Base-by-base conservation (phyloP, 495 filamentous ascomycete species). In the Xylaria curta region DNA sequence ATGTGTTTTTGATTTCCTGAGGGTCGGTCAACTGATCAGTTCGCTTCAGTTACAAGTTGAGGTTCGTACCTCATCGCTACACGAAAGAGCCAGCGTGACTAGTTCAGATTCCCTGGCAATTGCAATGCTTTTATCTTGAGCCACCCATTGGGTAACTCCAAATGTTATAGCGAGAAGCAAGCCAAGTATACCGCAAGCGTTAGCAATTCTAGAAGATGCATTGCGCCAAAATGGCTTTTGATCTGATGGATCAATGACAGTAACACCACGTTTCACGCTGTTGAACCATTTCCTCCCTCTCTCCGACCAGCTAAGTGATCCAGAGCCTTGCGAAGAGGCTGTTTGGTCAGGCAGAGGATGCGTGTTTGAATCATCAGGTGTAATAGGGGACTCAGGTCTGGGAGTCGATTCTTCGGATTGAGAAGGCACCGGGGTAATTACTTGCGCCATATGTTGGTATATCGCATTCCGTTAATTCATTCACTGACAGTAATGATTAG, bases 71-170 rank as follows among this genome's bases (percentile, higher is more conserved):
- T 66, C 19, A 21, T 66, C 63, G 28, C 63, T 38, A 53, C 63
- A 66, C 15, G 63, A 66, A 33, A 66, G 63, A 38, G 63, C 63
- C 1, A 66, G 46, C 1, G 46, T 66, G 17, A 66, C 10, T 19
- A 66, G 28, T 46, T 66, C 63, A 2, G 63, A 66, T 38, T 66
- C 63, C 24, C 38, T 66, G 38, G 63, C 63, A 66, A 66, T 40
- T 15, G 44, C 44, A 31, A 51, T 53, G 31, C 63, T 51, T 38
- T 36, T 53, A 13, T 66, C 63, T 13, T 66, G 63, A 21, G 63
- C 44, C 4, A 66, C 1, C 63, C 63, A 66, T 36, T 44, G 38
- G 1, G 28, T 46, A 66, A 17, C 31, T 12, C 63, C 63, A 13
- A 66, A 36, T 38, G 38, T 38, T 10, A 66, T 6, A 24, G 63